These are phyloP conservation scores for Penicillium dipodomyicola DNA, from an alignment of 495 filamentous ascomycete genomes.

Conservation along the genomic window DNA sequence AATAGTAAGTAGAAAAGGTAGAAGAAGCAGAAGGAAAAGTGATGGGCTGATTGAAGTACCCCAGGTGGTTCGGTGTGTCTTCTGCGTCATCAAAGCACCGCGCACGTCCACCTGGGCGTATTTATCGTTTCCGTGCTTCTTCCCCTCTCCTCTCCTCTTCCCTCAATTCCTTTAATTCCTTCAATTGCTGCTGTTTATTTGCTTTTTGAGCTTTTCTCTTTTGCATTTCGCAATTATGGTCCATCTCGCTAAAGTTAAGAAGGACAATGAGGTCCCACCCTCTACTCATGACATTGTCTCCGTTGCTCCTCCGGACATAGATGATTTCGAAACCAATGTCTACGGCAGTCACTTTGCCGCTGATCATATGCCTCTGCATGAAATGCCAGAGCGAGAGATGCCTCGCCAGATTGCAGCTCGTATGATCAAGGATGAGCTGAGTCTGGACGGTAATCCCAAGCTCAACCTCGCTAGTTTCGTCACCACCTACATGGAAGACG, in stretches of 20 bases:
- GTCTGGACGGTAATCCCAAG: conserved; percentile 84
- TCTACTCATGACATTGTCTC: conserved; percentile 30
- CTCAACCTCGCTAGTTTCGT: conserved; percentile 54
- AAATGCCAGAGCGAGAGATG: conserved; percentile 91
- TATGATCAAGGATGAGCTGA: conserved; percentile 93
- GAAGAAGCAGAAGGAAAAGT: neutral
- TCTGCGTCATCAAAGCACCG: no score
- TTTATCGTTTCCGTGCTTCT: neutral
- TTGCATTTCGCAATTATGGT: conserved; percentile 31
- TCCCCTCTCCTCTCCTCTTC: neutral
- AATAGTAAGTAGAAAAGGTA: neutral
- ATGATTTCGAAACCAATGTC: conserved; percentile 68
- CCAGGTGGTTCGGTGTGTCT: no score
- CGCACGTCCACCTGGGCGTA: no score
- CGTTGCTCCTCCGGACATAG: conserved; percentile 38
- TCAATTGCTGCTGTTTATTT: neutral
- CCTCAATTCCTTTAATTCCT: neutral
- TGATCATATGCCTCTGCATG: conserved; percentile 70
- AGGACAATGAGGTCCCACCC: conserved; percentile 29
- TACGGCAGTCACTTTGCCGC: conserved; percentile 82
- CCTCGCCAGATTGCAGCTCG: conserved; percentile 86
- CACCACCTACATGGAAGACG: conserved; percentile 64
- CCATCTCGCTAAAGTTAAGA: conserved; percentile 38
- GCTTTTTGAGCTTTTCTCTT: neutral
- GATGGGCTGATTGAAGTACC: neutral